Percentiles rank a stretch among this genome's conserved stretches.
These are phyloP conservation scores for Spinellus fusiger DNA, from an alignment of 192 early-diverging fungal species.

Conservation along the genomic window DNA sequence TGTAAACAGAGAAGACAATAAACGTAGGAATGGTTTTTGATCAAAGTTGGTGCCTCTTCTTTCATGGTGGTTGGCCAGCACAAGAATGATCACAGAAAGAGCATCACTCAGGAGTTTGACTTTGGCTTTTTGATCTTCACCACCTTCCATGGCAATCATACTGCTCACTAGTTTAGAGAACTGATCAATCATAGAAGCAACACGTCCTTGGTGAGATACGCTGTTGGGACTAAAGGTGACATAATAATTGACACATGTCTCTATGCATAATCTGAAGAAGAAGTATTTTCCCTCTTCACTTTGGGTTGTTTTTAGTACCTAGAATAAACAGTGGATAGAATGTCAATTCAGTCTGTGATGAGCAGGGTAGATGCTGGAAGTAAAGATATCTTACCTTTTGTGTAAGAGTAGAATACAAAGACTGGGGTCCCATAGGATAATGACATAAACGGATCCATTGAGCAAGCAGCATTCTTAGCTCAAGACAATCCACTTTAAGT, in stretches of 20 bases:
- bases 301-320: conserved; percentile 40
- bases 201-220: conserved; percentile 36
- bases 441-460: conserved; percentile 78
- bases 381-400: conserved; percentile 12
- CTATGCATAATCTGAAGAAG: conserved; percentile 88
- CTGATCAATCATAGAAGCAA: conserved; percentile 83
- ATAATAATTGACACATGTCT: conserved; percentile 74
- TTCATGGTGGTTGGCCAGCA: conserved; percentile 80
- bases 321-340: neutral
- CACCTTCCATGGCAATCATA: conserved; percentile 58
- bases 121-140: conserved; percentile 43
- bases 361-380: neutral
- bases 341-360: conserved; percentile 20
- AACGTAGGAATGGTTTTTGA: conserved; percentile 86
- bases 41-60: conserved; percentile 68
- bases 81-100: conserved; percentile 79
- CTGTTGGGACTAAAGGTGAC: conserved; percentile 44
- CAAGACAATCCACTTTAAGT: conserved; percentile 37
- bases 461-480: conserved; percentile 51
- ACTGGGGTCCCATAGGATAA: conserved; percentile 66
- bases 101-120: conserved; percentile 74
- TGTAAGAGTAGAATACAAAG: conserved; percentile 57
- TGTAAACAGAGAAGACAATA: conserved; percentile 78
- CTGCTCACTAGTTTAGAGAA: conserved; percentile 77
- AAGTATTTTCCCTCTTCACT: conserved; percentile 72